Conservation (phyloP, 2,329 filamentous ascomycete species). For the Cordyceps sp. region DNA sequence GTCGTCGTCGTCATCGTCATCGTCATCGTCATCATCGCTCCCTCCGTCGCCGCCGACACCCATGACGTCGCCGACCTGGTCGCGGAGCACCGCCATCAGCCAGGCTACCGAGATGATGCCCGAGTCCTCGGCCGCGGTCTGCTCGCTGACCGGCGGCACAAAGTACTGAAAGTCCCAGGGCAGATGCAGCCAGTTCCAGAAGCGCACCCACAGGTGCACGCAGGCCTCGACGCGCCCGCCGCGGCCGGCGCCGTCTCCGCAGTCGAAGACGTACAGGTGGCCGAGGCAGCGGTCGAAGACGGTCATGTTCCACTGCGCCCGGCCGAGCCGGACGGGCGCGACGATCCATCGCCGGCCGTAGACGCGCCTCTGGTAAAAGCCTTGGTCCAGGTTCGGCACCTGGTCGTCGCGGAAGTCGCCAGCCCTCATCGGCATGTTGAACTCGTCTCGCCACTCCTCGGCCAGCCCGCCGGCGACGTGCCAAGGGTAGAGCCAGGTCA, state of each 20-base stretch:
- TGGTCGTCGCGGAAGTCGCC: slow-evolving; percentile 2
- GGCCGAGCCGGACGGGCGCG: slow-evolving; percentile 4
- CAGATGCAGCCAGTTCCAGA: slow-evolving; percentile 6
- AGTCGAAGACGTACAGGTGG: slow-evolving; percentile 8
- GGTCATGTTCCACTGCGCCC: slow-evolving; percentile 7
- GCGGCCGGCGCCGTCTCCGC: slow-evolving; percentile 1
- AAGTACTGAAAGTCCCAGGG: slow-evolving; percentile 7
- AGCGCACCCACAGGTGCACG: slow-evolving; percentile 7
- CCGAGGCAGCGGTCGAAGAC: slow-evolving; percentile 7
- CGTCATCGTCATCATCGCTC: not conserved
- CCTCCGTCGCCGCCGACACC: not conserved
- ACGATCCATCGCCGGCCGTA: slow-evolving; percentile 5
- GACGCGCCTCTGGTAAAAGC: slow-evolving; percentile 1
- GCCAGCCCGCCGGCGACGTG: slow-evolving; percentile 1
- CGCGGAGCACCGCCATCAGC: slow-evolving; percentile 6
- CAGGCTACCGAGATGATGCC: slow-evolving; percentile 4
- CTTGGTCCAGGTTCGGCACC: not conserved
- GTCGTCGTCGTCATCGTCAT: no score
- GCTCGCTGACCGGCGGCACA: slow-evolving; percentile 2
- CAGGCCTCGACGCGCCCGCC: slow-evolving; percentile 4
- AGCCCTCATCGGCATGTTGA: slow-evolving; percentile 1
- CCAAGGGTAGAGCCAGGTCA: slow-evolving; percentile 4
- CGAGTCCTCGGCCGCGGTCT: slow-evolving; percentile 3
- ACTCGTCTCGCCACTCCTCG: slow-evolving; percentile 1
- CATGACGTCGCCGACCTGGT: slow-evolving; percentile 5